Conservation (phyloP, 805 yeast genomes). For the Kodamaea neixiangensis region DNA sequence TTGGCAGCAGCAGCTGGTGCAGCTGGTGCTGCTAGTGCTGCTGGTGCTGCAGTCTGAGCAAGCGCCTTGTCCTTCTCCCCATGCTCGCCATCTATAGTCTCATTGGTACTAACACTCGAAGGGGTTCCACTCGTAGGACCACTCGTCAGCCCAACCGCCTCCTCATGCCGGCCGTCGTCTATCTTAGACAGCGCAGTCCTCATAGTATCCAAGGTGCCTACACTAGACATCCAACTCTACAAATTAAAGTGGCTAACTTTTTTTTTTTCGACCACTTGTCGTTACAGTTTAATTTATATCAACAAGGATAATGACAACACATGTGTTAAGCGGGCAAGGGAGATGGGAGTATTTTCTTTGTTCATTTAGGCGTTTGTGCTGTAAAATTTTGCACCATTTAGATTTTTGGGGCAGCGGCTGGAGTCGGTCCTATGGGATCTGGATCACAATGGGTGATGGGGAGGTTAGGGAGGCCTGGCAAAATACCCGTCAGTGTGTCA, state of each 20-base stretch:
- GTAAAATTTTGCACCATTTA: not conserved
- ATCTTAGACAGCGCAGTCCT: constrained; percentile 13
- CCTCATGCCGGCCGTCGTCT: not conserved
- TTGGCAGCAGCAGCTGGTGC: not conserved
- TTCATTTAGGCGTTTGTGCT: not conserved
- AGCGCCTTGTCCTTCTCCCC: not conserved
- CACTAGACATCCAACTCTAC: constrained; percentile 13
- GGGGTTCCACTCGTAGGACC: not conserved
- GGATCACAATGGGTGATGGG: constrained; percentile 5
- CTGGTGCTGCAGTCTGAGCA: not conserved
- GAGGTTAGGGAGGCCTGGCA: not conserved
- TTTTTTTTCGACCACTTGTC: not conserved
- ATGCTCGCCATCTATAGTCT: not conserved
- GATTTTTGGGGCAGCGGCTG: constrained; percentile 2
- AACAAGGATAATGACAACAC: constrained; percentile 4
- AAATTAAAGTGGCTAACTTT: not conserved
- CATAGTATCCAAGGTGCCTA: constrained; percentile 15
- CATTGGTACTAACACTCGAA: not conserved
- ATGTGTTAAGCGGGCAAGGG: constrained; percentile 1
- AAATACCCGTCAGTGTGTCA: not conserved
- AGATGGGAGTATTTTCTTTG: constrained; percentile 2
- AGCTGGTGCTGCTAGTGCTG: not conserved
- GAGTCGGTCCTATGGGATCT: constrained; percentile 4
- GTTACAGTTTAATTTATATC: constrained; percentile 1
- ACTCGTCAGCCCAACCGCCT: not conserved